Conservation (phyloP, 2,329 filamentous ascomycete genomes). For the Keithomyces neogunnii region DNA sequence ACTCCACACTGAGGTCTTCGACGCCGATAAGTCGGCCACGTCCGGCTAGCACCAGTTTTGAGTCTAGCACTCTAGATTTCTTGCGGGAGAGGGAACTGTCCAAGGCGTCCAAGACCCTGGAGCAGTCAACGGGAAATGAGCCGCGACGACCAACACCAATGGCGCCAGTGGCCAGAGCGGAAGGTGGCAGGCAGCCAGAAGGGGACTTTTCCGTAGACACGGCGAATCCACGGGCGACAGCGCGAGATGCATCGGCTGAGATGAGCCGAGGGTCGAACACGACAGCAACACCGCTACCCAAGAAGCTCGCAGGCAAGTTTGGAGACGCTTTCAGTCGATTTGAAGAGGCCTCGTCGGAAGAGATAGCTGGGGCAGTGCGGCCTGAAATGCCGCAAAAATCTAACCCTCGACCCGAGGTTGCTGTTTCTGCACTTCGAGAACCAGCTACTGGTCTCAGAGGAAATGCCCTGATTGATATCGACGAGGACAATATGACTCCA, state of each 20-base stretch:
- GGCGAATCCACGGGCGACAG: slow-evolving; percentile 55
- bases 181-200: neutral
- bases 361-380: slow-evolving; percentile 21
- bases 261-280: slow-evolving; percentile 64
- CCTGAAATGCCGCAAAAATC: slow-evolving; percentile 43
- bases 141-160: neutral
- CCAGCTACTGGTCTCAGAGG: slow-evolving; percentile 52
- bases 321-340: slow-evolving; percentile 92
- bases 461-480: slow-evolving; percentile 51
- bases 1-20: slow-evolving; percentile 15
- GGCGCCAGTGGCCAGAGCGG: no score
- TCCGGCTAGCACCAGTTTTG: slow-evolving; percentile 75
- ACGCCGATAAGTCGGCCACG: slow-evolving; percentile 46
- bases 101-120: slow-evolving; percentile 12
- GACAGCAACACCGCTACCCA: slow-evolving; percentile 63
- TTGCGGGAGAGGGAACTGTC: slow-evolving; percentile 65
- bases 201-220: slow-evolving; percentile 67
- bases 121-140: neutral
- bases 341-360: slow-evolving; percentile 45
- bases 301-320: slow-evolving; percentile 83
- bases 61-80: slow-evolving; percentile 68
- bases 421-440: slow-evolving; percentile 70
- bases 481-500: slow-evolving; percentile 65
- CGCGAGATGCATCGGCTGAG: slow-evolving; percentile 32
- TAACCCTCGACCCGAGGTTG: slow-evolving; percentile 42